Percentiles rank a stretch among this genome's conserved stretches.
Conservation (phyloP, 306 rosid genomes). For the Dryas alaskensis region DNA sequence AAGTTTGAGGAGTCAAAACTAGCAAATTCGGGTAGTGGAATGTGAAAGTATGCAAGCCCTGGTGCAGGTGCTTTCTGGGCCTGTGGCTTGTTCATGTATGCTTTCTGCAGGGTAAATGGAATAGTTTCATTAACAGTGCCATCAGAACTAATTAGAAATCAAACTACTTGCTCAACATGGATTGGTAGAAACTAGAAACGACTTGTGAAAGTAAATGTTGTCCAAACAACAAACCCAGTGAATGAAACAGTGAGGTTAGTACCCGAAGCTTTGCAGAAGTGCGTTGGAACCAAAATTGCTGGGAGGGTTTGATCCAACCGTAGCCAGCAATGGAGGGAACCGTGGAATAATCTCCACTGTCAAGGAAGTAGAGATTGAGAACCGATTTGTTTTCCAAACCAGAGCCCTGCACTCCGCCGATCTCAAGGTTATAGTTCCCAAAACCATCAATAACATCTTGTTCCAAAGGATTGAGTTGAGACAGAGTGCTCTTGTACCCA, state of each 20-base stretch:
- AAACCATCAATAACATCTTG: slow-evolving; percentile 66
- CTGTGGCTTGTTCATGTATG: slow-evolving; percentile 47
- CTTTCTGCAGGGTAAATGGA: slow-evolving; percentile 48
- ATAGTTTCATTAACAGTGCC: neutral
- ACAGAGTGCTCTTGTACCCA: slow-evolving; percentile 66
- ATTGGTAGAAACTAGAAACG: neutral
- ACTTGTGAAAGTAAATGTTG: neutral
- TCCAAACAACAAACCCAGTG: neutral
- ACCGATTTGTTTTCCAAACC: slow-evolving; percentile 75
- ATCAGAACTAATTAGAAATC: slow-evolving; percentile 15
- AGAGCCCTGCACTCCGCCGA: slow-evolving; percentile 66
- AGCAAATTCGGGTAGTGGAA: slow-evolving; percentile 79
- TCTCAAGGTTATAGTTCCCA: slow-evolving; percentile 86
- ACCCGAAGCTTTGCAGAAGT: slow-evolving; percentile 73
- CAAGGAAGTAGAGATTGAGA: slow-evolving; percentile 85
- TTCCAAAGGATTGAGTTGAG: slow-evolving; percentile 63
- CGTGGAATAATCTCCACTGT: slow-evolving; percentile 87
- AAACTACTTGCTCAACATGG: slow-evolving; percentile 1
- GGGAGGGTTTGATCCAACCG: slow-evolving; percentile 96
- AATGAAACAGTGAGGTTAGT: slow-evolving; percentile 19
- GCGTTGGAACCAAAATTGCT: slow-evolving; percentile 76
- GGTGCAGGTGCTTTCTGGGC: slow-evolving; percentile 78
- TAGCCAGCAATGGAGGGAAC: slow-evolving; percentile 61
- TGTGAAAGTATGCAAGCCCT: slow-evolving; percentile 82
- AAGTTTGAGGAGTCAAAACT: slow-evolving; percentile 63